Evolutionary conservation across 2,329 filamentous ascomycete genomes (phyloP).

Genomic region (Fusarium udum): DNA sequence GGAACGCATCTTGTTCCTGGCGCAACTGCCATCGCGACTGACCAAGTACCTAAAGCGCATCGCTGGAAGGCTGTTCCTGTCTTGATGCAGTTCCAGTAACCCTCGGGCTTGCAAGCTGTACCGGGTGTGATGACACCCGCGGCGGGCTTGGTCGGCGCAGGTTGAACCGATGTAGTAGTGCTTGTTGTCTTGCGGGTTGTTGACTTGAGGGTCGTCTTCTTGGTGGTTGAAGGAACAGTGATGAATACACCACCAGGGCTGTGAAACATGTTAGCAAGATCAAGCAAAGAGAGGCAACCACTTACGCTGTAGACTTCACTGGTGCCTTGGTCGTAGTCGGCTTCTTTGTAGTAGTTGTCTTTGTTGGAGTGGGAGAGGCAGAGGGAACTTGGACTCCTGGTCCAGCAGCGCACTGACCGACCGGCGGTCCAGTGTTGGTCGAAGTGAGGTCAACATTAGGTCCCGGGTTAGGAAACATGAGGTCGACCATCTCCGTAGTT

Average conservation of each 20-base stretch:
- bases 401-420: constrained; percentile 29
- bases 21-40: constrained; percentile 57
- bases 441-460: constrained; percentile 50
- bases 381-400: constrained; percentile 34
- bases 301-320: constrained; percentile 17
- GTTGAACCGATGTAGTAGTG: neutral
- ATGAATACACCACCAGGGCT: constrained; percentile 25
- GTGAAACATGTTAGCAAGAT: neutral
- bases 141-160: constrained; percentile 15
- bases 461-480: constrained; percentile 69
- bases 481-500: constrained; percentile 60
- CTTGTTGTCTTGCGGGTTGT: constrained; percentile 25
- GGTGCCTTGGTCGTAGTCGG: constrained; percentile 3
- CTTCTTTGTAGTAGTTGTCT: constrained; percentile 7
- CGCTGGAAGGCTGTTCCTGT: constrained; percentile 59
- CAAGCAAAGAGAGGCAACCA: neutral
- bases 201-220: constrained; percentile 23
- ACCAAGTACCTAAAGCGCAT: constrained; percentile 67
- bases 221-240: constrained; percentile 14
- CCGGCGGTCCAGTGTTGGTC: constrained; percentile 42
- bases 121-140: constrained; percentile 20
- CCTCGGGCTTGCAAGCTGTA: constrained; percentile 41
- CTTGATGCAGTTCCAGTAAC: constrained; percentile 34
- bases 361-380: constrained; percentile 8
- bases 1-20: constrained; percentile 60